Conservation (phyloP, 169 alveolate genomes). For the Plasmodium vinckei region DNA sequence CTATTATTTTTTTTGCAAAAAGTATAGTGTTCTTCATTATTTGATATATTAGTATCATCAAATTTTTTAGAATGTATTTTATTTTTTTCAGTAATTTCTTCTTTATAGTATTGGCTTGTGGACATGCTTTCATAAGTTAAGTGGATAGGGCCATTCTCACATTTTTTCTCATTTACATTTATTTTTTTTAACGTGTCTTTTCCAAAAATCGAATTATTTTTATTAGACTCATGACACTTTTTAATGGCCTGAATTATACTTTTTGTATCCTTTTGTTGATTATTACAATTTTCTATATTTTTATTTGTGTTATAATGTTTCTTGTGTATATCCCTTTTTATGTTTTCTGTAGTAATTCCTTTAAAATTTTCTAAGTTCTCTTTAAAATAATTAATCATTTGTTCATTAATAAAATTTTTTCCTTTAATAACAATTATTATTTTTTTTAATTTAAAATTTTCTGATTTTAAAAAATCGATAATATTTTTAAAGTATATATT, state of each 20-base stretch:
- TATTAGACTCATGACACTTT: slow-evolving; percentile 32
- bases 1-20: background rate
- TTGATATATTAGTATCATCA: background rate
- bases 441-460: slow-evolving; percentile 73
- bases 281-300: background rate
- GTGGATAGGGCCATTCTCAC: background rate
- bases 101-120: background rate
- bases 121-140: background rate
- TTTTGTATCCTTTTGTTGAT: slow-evolving; percentile 7
- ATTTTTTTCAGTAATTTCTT: background rate
- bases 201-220: slow-evolving; percentile 1
- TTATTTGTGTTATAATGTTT: background rate
- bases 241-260: slow-evolving; percentile 50
- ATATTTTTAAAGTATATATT: slow-evolving; percentile 76
- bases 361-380: slow-evolving; percentile 31
- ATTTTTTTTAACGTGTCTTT: background rate
- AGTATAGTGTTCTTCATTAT: background rate
- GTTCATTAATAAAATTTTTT: slow-evolving; percentile 42
- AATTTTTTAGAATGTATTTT: background rate
- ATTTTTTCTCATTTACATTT: background rate
- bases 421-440: slow-evolving; percentile 70
- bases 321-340: slow-evolving; percentile 6
- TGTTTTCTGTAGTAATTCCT: slow-evolving; percentile 47
- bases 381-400: slow-evolving; percentile 45
- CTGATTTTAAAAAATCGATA: slow-evolving; percentile 77